phyloP scores from a whole-genome alignment of 2,329 filamentous ascomycete species.

The Venturia aucupariae region DNA sequence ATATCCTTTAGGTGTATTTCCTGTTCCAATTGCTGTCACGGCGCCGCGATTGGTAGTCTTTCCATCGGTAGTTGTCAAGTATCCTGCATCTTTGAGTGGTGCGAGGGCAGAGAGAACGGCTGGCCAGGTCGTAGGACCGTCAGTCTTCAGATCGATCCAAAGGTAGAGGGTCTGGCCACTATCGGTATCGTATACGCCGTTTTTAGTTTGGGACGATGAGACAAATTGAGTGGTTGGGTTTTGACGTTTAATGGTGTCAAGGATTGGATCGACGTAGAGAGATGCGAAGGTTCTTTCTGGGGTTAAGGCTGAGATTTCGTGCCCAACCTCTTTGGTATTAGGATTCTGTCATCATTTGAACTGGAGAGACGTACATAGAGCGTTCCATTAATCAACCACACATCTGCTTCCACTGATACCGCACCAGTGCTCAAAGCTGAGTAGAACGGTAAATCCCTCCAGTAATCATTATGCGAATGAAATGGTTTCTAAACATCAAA shows the following conservation, averaged over 20 bases:
- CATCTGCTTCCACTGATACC: slow-evolving; percentile 50
- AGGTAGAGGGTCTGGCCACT: slow-evolving; percentile 52
- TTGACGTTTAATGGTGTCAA: slow-evolving; percentile 45
- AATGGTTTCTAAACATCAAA: slow-evolving; percentile 36
- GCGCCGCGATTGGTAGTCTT: slow-evolving; percentile 38
- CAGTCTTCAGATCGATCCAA: slow-evolving; percentile 56
- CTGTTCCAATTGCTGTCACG: slow-evolving; percentile 55
- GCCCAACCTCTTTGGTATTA: slow-evolving; percentile 39
- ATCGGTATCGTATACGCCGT: slow-evolving; percentile 52
- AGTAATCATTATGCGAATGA: slow-evolving; percentile 54
- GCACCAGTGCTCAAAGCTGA: slow-evolving; percentile 48
- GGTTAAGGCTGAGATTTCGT: slow-evolving; percentile 44
- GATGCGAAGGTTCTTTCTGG: slow-evolving; percentile 44
- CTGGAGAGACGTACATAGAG: slow-evolving; percentile 37
- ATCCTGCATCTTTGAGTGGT: slow-evolving; percentile 45
- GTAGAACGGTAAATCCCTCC: slow-evolving; percentile 39
- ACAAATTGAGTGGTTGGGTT: slow-evolving; percentile 47
- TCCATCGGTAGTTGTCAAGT: slow-evolving; percentile 44
- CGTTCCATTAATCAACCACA: slow-evolving; percentile 48
- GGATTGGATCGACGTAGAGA: slow-evolving; percentile 52
- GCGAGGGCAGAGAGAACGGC: slow-evolving; percentile 47
- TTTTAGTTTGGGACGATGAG: slow-evolving; percentile 35
- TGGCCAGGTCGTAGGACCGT: slow-evolving; percentile 46
- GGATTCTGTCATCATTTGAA: neutral
- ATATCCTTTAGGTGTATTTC: slow-evolving; percentile 40